These are phyloP conservation scores for Fusarium falciforme DNA, from an alignment of 2,329 filamentous ascomycete species.

Conservation along the genomic window DNA sequence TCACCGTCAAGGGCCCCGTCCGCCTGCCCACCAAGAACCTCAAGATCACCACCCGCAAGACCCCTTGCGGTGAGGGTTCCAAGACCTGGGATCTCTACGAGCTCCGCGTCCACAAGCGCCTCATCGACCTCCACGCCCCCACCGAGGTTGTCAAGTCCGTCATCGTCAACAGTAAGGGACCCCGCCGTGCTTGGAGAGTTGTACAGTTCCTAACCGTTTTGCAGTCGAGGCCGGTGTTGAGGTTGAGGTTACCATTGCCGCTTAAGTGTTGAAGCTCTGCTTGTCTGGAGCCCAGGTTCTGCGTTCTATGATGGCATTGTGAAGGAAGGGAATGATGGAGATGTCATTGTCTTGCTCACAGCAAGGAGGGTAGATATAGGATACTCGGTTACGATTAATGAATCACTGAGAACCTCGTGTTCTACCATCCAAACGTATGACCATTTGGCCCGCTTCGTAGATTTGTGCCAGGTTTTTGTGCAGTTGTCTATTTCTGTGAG, in stretches of 20 bases:
- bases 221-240: slow-evolving; percentile 85
- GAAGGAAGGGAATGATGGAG: slow-evolving; percentile 38
- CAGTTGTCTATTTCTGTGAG: background rate
- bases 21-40: slow-evolving; percentile 97
- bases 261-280: slow-evolving; percentile 48
- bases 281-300: slow-evolving; percentile 15
- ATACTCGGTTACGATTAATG: slow-evolving; percentile 38
- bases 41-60: slow-evolving; percentile 98
- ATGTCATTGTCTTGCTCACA: slow-evolving; percentile 25
- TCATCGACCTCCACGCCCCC: slow-evolving; percentile 96
- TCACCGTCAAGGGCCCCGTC: slow-evolving; percentile 98
- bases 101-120: slow-evolving; percentile 99
- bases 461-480: background rate
- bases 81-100: slow-evolving; percentile 99
- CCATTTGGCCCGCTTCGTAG: background rate
- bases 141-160: slow-evolving; percentile 98
- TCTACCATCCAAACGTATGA: slow-evolving; percentile 21
- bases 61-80: slow-evolving; percentile 98
- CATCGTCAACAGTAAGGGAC: slow-evolving; percentile 80
- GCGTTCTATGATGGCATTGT: slow-evolving; percentile 31
- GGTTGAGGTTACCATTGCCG: slow-evolving; percentile 92
- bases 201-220: slow-evolving; percentile 19
- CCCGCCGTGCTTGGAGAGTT: background rate
- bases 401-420: slow-evolving; percentile 36
- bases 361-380: slow-evolving; percentile 32